Conservation (phyloP, 345 rosid species). For the Citrus medica region DNA sequence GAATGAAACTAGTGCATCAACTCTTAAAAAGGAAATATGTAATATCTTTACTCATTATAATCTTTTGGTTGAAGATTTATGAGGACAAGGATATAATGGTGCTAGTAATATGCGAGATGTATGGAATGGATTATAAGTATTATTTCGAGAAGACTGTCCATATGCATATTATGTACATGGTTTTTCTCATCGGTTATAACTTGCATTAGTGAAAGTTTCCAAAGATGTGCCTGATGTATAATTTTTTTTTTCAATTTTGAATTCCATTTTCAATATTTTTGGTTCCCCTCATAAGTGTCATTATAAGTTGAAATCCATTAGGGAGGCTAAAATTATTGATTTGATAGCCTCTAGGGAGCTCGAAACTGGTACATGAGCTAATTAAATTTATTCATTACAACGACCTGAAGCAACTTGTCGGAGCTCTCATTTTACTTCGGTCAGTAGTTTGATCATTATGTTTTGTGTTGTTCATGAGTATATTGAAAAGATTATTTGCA, state of each 20-base stretch:
- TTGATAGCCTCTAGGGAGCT: background rate
- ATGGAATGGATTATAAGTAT: too few species aligned
- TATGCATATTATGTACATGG: background rate
- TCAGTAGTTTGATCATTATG: too few species aligned
- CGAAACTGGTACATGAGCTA: background rate
- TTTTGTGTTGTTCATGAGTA: background rate
- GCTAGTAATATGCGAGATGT: background rate
- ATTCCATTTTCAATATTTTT: too few species aligned
- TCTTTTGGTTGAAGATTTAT: background rate
- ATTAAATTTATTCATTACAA: background rate
- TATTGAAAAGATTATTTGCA: background rate
- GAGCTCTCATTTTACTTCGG: background rate
- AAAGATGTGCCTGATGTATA: background rate
- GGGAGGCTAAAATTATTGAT: background rate
- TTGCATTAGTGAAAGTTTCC: background rate
- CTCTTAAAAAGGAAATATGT: background rate
- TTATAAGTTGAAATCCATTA: background rate
- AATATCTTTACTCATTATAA: background rate
- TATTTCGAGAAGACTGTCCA: background rate
- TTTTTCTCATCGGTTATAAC: background rate
- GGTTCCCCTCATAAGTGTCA: background rate
- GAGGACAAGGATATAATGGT: background rate
- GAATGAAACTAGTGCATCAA: background rate
- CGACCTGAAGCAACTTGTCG: background rate
- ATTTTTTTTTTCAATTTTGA: background rate